Base-by-base conservation (phyloP, 495 filamentous ascomycete species). In the Emericellopsis terricola region DNA sequence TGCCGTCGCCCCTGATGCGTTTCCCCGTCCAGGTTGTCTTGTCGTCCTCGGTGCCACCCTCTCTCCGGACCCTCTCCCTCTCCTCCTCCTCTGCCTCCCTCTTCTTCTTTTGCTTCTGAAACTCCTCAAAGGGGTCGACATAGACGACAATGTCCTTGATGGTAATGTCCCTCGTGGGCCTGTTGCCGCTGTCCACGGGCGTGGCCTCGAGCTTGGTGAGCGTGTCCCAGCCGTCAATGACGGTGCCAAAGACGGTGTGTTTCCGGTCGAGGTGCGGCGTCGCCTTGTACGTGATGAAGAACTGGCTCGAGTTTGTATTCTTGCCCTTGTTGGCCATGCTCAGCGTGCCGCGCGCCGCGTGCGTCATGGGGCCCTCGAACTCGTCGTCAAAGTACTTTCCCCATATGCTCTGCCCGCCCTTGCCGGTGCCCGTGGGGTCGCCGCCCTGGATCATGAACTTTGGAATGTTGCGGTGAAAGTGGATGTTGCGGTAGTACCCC, bases 371-470 rank as follows among this genome's bases (percentile, higher is more conserved):
- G 0, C 86, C 84, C 17, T 94, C 84, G 34, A 94, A 76, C 47
- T 97, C 91, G 52, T 97, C 89, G 19, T 76, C 62, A 48, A 97
- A 97, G 39, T 77, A 76, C 53, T 83, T 85, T 29, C 78, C 78
- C 89, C 89, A 96, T 37, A 86, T 67, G 45, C 76, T 83, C 27
- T 69, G 60, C 0, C 89, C 89, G n/a, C 87, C 87, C 24, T 78
- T 64, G 7, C 89, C 89, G 1, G 83, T 91, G 0, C 85, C 86
- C 0, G 81, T 81, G 0, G 89, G 89, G 49, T 97, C 89, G 39
- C 89, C 89, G 36, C 91, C 91, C 49, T 99, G 89, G 38, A 96
- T 80, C 89, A 99, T 99, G 53, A 99, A 99, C 39, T 80, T 83
- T 17, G 69, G 68, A 46, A 99, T 94, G 49, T 84, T 91, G 33